A percentile compares a stretch with the other conserved stretches of the same genome.
These are phyloP conservation scores for Deakozyma indianensis DNA, from an alignment of 805 yeast genomes.

Conservation along the genomic window DNA sequence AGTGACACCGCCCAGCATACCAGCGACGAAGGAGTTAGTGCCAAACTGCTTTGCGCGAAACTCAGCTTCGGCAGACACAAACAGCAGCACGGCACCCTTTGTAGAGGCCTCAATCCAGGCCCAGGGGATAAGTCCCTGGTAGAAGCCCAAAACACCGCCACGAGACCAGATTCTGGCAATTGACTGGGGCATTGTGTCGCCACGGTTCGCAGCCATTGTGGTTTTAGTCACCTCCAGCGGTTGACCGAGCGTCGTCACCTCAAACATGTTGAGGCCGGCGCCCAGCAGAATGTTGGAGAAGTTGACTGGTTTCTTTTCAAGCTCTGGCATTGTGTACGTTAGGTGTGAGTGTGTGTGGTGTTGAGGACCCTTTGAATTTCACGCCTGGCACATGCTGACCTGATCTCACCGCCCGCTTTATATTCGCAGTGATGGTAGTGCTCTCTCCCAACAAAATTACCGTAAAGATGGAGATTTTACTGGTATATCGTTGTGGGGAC, in stretches of 20 bases:
- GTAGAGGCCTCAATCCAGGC: conserved; percentile 99
- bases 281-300: conserved; percentile 85
- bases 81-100: conserved; percentile 89
- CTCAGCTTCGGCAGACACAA: conserved; percentile 87
- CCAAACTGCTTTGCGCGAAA: conserved; percentile 55
- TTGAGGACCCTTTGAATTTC: no score
- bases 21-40: conserved; percentile 54
- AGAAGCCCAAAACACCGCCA: conserved; percentile 86
- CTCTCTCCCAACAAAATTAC: background rate
- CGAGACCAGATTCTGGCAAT: conserved; percentile 73
- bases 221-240: conserved; percentile 94
- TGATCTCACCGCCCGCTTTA: background rate
- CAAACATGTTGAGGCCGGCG: conserved; percentile 84
- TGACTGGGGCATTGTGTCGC: conserved; percentile 51
- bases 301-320: conserved; percentile 74
- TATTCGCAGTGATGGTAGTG: background rate
- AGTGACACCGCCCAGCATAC: conserved; percentile 88
- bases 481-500: no score
- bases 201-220: conserved; percentile 95
- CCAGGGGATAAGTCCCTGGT: conserved; percentile 98
- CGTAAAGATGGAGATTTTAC: background rate
- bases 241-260: conserved; percentile 90
- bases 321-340: conserved; percentile 12
- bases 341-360: background rate
- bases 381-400: no score